Percentiles rank a stretch among this genome's conserved stretches.
phyloP scores from a whole-genome alignment of 75 land plant species.

The Pinus taeda region DNA sequence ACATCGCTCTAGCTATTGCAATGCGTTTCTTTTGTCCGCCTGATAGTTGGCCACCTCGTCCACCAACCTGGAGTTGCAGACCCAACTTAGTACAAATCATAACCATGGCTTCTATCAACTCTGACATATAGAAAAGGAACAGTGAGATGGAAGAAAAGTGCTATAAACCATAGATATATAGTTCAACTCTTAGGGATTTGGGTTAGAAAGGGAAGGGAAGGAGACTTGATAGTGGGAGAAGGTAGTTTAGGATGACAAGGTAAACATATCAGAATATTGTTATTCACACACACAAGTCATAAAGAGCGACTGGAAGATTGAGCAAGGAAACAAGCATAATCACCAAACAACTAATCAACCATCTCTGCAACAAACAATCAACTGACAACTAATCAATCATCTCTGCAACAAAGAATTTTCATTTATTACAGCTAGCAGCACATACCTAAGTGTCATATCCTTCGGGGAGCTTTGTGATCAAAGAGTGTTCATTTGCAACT shows the following conservation, averaged over 20 bases:
- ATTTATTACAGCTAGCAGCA: too few species aligned
- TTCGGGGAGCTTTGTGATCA: slow-evolving; percentile 73
- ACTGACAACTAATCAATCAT: slow-evolving; percentile 3
- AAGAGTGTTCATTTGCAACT: slow-evolving; percentile 82
- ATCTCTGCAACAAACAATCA: neutral
- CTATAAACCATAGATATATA: too few species aligned
- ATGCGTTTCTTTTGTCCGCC: slow-evolving; percentile 95
- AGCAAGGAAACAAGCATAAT: too few species aligned
- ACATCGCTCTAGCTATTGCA: slow-evolving; percentile 91
- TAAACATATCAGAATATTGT: too few species aligned
- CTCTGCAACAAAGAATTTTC: neutral
- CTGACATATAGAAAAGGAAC: too few species aligned
- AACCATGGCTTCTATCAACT: neutral
- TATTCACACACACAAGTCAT: too few species aligned
- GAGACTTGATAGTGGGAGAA: too few species aligned
- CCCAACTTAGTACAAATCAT: neutral
- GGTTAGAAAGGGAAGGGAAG: too few species aligned
- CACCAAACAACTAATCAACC: neutral
- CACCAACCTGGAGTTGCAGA: slow-evolving; percentile 59
- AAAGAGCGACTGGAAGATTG: too few species aligned
- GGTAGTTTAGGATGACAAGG: too few species aligned
- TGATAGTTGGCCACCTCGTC: slow-evolving; percentile 79
- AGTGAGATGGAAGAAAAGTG: too few species aligned
- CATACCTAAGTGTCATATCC: slow-evolving; percentile 79
- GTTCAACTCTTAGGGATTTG: too few species aligned